These are phyloP conservation scores for Phytophthora vignae DNA, from an alignment of 352 stramenopile genomes.

Conservation along the genomic window DNA sequence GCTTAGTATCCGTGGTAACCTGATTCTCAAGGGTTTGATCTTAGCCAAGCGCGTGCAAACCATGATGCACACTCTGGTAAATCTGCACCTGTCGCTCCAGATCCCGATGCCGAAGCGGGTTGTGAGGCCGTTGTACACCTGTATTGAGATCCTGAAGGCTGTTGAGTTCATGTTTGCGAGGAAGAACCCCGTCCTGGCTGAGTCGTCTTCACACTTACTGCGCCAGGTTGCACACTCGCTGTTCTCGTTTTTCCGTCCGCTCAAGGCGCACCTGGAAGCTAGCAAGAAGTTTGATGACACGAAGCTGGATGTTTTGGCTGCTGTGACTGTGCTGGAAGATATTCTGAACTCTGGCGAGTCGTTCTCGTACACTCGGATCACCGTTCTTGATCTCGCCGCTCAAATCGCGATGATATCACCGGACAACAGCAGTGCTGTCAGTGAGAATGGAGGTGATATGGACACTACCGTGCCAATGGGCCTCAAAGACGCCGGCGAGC, in stretches of 20 bases:
- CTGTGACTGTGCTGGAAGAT: constrained; percentile 87
- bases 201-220: constrained; percentile 78
- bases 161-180: constrained; percentile 94
- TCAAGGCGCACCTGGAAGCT: constrained; percentile 85
- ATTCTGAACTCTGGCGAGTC: constrained; percentile 84
- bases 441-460: constrained; percentile 53
- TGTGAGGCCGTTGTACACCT: constrained; percentile 88
- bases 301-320: constrained; percentile 85
- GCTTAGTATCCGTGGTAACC: constrained; percentile 82
- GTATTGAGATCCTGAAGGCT: constrained; percentile 92
- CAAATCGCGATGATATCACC: constrained; percentile 84
- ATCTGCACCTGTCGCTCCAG: constrained; percentile 87
- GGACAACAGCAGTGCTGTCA: constrained; percentile 43
- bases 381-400: constrained; percentile 78
- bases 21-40: constrained; percentile 94
- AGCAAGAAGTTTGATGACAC: constrained; percentile 91
- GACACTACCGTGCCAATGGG: constrained; percentile 47
- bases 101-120: constrained; percentile 89
- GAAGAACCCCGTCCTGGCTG: constrained; percentile 84
- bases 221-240: constrained; percentile 83
- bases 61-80: constrained; percentile 91
- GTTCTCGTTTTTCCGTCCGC: constrained; percentile 81
- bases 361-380: constrained; percentile 88
- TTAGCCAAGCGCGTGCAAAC: constrained; percentile 90
- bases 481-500: constrained; percentile 74